Conservation (phyloP, 2,329 filamentous ascomycete species). For the Dichotomopilus funicola region DNA sequence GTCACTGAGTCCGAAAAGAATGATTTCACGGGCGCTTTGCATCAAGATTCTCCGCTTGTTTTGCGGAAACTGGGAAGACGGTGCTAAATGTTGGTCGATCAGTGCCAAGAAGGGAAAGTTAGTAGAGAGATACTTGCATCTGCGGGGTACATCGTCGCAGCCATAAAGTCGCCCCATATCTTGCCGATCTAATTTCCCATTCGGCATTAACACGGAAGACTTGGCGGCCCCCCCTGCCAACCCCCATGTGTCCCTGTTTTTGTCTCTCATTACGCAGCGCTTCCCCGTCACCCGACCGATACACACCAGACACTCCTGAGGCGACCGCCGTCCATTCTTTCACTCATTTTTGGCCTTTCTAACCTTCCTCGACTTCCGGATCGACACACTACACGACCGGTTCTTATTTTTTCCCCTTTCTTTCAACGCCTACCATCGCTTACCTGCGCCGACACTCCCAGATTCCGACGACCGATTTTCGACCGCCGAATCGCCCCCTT, state of each 20-base stretch:
- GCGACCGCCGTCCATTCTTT: conserved; percentile 10
- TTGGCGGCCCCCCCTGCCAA: conserved; percentile 3
- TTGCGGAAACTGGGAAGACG: not conserved
- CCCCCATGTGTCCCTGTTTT: conserved; percentile 17
- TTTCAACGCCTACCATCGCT: not conserved
- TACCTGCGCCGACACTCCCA: not conserved
- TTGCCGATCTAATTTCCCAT: conserved; percentile 18
- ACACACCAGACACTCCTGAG: conserved; percentile 8
- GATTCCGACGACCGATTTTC: not conserved
- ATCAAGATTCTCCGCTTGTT: conserved; percentile 1
- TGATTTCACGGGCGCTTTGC: not conserved
- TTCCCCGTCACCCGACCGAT: conserved; percentile 13
- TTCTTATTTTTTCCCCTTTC: not conserved
- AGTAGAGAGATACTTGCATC: conserved; percentile 2
- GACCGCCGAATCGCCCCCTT: conserved; percentile 1
- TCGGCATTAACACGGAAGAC: conserved; percentile 19
- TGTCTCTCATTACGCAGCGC: conserved; percentile 20
- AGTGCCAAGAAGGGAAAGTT: not conserved
- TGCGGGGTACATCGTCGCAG: not conserved
- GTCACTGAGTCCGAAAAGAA: not conserved
- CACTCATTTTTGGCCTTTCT: not conserved
- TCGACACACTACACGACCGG: not conserved
- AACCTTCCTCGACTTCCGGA: not conserved
- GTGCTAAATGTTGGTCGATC: conserved; percentile 7
- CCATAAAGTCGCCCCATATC: conserved; percentile 3